phyloP scores from a whole-genome alignment of 805 yeast genomes.

The Saccharomycopsis guyanensis region DNA sequence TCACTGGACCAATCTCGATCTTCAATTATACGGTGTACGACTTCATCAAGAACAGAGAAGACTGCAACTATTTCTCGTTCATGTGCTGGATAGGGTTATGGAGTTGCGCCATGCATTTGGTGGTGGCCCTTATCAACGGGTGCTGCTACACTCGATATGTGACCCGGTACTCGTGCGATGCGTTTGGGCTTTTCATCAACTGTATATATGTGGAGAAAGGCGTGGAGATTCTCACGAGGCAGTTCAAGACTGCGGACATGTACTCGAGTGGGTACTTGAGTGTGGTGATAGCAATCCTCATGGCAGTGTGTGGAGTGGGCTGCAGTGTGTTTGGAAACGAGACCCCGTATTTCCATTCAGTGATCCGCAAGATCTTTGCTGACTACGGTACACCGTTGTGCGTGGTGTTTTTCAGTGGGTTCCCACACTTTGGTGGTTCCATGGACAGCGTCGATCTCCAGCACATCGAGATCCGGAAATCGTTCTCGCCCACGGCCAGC shows the following conservation, averaged over 20 bases:
- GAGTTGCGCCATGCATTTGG: constrained; percentile 76
- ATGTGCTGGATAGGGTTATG: constrained; percentile 96
- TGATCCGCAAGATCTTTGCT: constrained; percentile 58
- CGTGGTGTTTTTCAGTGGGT: constrained; percentile 87
- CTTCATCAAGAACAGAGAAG: constrained; percentile 27
- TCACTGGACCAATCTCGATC: constrained; percentile 91
- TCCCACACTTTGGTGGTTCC: constrained; percentile 63
- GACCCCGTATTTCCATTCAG: constrained; percentile 53
- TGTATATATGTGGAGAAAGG: constrained; percentile 87
- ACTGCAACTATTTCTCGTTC: constrained; percentile 67
- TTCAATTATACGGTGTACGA: constrained; percentile 77
- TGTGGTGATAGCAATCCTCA: constrained; percentile 63
- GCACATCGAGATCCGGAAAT: constrained; percentile 56
- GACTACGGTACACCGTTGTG: constrained; percentile 83
- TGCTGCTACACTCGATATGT: constrained; percentile 63
- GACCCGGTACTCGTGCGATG: constrained; percentile 81
- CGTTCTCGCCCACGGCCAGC: constrained; percentile 66
- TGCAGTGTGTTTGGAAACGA: constrained; percentile 52
- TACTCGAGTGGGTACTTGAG: constrained; percentile 60
- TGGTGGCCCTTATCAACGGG: constrained; percentile 62
- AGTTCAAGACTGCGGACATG: constrained; percentile 41
- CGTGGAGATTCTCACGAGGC: constrained; percentile 67
- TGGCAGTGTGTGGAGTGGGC: constrained; percentile 66
- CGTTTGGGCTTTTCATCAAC: constrained; percentile 87
- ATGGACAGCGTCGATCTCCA: constrained; percentile 40